Evolutionary conservation across 1,139 yeast species (phyloP), one percentile per base, ranked within the genome.

Genomic region (Wickerhamomyces sp.): DNA sequence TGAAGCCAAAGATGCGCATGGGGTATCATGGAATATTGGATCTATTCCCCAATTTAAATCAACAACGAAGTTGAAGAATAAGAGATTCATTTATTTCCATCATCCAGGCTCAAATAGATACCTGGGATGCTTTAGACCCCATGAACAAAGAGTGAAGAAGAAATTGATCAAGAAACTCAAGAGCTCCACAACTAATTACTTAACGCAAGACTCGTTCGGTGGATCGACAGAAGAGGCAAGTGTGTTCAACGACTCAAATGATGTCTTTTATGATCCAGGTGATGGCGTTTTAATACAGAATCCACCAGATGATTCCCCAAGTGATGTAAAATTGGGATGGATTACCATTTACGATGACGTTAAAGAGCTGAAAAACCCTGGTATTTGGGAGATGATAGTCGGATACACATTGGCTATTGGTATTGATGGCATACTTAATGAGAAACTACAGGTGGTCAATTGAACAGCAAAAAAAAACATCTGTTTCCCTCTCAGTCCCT

Each of bases 261-360:
- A 30, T 1, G 37, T 36, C 9, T 79, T 71, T 56, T 76, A 66
- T 53, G 63, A 64, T 4, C 73, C 80, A 1, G 78, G 79, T n/a
- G 86, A 81, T 60, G 86, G 86, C 1, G 64, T 79, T 5, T 65
- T 69, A 43, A 66, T 64, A 44, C 60, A 63, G 37, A 68, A 69
- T 44, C 81, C 84, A 0, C 65, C 65, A 9, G 87, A 81, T 58
- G 87, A 81, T 59, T 65, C 73, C 6, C 85, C 86, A 0, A 78
- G 76, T 56, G 79, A 76, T 40, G 72, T 68, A 45, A 81, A 79
- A 53, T 53, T 79, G 35, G 86, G 87, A 0, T 81, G 87, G 87
- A 59, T 81, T 6, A 79, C 86, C 0, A 66, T 81, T 2, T 79
- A 76, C 53, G 84, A 80, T 39, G 78, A 77, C 45, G 48, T 49